These are phyloP conservation scores for Dryas drummondii DNA, from an alignment of 306 rosid species.

Conservation along the genomic window DNA sequence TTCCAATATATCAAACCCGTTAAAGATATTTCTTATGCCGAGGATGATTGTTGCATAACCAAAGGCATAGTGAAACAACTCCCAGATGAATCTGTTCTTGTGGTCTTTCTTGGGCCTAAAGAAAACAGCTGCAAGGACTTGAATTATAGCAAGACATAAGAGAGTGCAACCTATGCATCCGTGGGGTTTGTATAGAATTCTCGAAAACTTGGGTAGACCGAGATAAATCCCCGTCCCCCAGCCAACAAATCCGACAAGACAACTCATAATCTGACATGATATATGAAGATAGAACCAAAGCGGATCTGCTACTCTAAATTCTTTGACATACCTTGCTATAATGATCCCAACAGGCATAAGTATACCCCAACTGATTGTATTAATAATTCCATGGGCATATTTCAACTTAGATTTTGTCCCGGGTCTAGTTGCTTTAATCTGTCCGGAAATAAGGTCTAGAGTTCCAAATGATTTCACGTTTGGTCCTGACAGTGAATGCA, in stretches of 20 bases:
- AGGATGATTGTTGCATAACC: slow-evolving; percentile 8
- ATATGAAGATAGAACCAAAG: slow-evolving; percentile 9
- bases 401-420: too few relatives aligned
- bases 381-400: too few relatives aligned
- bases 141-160: background rate
- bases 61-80: background rate
- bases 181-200: background rate
- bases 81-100: slow-evolving; percentile 1
- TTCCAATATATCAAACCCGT: slow-evolving; percentile 12
- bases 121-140: background rate
- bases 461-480: too few relatives aligned
- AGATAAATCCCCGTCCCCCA: slow-evolving; percentile 14
- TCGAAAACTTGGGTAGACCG: slow-evolving; percentile 1
- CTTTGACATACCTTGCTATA: too few relatives aligned
- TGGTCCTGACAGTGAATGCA: too few relatives aligned
- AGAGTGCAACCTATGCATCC: background rate
- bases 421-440: too few relatives aligned
- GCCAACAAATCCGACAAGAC: slow-evolving; percentile 15
- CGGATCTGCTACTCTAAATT: too few relatives aligned
- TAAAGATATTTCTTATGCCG: background rate
- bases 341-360: too few relatives aligned
- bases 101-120: background rate
- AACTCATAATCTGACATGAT: slow-evolving; percentile 14
- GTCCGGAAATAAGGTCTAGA: too few relatives aligned
- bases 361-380: too few relatives aligned